These are phyloP conservation scores for Lactifluus piperatus DNA, from an alignment of 768 basidiomycete genomes.

Conservation along the genomic window DNA sequence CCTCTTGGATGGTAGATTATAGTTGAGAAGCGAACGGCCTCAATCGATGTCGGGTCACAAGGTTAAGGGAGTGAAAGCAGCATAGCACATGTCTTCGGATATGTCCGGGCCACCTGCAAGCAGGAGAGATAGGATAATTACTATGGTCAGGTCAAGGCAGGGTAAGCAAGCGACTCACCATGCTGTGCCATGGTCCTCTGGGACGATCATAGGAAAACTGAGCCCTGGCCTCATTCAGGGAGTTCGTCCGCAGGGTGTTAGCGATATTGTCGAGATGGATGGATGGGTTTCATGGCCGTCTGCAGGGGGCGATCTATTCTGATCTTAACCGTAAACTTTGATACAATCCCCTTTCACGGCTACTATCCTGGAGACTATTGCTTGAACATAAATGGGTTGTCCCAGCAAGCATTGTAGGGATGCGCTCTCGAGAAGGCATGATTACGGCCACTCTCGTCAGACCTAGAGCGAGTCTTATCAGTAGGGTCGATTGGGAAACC, in stretches of 20 bases:
- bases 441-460: conserved; percentile 1
- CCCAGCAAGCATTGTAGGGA: neutral
- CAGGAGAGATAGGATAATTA: neutral
- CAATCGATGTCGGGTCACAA: conserved; percentile 16
- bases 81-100: conserved; percentile 8
- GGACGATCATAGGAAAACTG: neutral
- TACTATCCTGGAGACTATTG: conserved; percentile 2
- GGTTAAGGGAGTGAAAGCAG: neutral
- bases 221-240: neutral
- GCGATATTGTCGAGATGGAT: neutral
- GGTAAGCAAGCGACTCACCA: neutral
- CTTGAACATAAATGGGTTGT: neutral
- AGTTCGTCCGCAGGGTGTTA: neutral
- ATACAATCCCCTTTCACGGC: neutral
- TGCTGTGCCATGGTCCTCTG: neutral
- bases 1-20: neutral
- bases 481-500: neutral
- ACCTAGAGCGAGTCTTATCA: neutral
- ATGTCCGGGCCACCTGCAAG: conserved; percentile 5
- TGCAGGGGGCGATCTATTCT: conserved; percentile 2
- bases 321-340: conserved; percentile 12
- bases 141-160: neutral
- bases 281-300: neutral
- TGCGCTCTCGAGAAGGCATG: neutral
- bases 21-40: conserved; percentile 2